Evolutionary conservation across 345 rosid species (phyloP), one percentile per base, ranked within the genome.

Genomic region (Physaria fendleri): DNA sequence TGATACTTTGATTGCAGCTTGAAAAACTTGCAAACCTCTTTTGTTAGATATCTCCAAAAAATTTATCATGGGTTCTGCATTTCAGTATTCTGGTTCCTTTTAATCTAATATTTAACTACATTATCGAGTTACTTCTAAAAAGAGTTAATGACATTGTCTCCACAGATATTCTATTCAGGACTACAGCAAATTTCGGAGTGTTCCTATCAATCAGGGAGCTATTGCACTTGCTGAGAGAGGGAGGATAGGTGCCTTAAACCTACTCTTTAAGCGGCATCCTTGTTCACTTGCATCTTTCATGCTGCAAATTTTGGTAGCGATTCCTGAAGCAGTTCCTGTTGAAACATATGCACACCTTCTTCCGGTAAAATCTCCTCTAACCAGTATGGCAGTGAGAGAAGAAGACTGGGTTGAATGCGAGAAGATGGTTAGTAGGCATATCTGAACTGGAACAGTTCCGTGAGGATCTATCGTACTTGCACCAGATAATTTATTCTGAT

Each of bases 401-500:
- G 95, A 82, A 76, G 99, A 93, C 77, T 89, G 99, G 99, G 87
- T 93, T 78, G 99, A 89, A 77, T 83, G 97, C 69, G 90, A 81
- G 69, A 80, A 69, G 74, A 85, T 81, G 95, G 78, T 78, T 18
- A 67, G 33, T 76, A 76, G 95, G 95, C 54, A 73, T 89, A 47
- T 50, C 56, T 67, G 82, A 79, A 76, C 70, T 89, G 74, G 81
- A 85, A 74, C 77, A 76, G 63, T 85, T 89, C 77, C 77, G 62
- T 53, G 85, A 89, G 64, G 92, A 93, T 77, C 72, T 87, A 51
- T 78, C 74, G 33, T 82, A 77, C 82, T 68, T 89, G 74, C 81
- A 79, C 71, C 88, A 82, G 65, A 85, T 89, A 62, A 70, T 93
- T 58, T 93, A 87, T 78, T 63, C 74, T 39, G 84, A 79, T 42